These are phyloP conservation scores for Tetrapyrgos nigripes DNA, from an alignment of 1,284 basidiomycete species.

Conservation along the genomic window DNA sequence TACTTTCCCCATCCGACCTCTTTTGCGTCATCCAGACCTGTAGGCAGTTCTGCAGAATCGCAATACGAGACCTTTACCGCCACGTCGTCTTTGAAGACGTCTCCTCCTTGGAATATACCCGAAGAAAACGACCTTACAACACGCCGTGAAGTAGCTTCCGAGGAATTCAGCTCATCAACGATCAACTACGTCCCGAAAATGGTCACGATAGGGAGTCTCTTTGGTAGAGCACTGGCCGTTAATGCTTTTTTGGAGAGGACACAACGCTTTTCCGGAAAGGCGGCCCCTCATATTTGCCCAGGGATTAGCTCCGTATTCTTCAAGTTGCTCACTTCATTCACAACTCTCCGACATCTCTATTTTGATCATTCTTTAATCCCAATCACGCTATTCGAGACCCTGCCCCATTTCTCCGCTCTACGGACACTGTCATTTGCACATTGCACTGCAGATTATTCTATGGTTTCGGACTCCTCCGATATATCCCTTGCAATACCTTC, in stretches of 20 bases:
- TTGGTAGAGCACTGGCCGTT: not conserved
- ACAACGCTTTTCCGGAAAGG: too few relatives aligned
- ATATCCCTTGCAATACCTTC: too few relatives aligned
- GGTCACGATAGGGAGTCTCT: not conserved
- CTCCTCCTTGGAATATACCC: too few relatives aligned
- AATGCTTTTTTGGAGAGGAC: not conserved
- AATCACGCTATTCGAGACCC: not conserved
- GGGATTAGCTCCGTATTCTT: too few relatives aligned
- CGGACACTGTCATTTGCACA: not conserved
- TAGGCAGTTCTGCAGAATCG: not conserved
- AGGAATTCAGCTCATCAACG: not conserved
- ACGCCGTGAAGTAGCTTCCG: too few relatives aligned
- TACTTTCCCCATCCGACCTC: not conserved
- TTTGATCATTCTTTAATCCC: not conserved
- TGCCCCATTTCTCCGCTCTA: not conserved
- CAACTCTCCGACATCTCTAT: not conserved
- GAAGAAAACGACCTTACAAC: too few relatives aligned
- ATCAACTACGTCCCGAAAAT: not conserved
- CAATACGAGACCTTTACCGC: not conserved
- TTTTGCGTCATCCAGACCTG: not conserved
- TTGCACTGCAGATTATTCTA: not conserved
- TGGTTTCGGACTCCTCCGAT: not conserved
- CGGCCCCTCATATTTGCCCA: too few relatives aligned
- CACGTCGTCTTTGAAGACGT: not conserved
- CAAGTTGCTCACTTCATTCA: not conserved